Evolutionary conservation across 1,284 basidiomycete genomes (phyloP).

Genomic region (Ganoderma sinense): DNA sequence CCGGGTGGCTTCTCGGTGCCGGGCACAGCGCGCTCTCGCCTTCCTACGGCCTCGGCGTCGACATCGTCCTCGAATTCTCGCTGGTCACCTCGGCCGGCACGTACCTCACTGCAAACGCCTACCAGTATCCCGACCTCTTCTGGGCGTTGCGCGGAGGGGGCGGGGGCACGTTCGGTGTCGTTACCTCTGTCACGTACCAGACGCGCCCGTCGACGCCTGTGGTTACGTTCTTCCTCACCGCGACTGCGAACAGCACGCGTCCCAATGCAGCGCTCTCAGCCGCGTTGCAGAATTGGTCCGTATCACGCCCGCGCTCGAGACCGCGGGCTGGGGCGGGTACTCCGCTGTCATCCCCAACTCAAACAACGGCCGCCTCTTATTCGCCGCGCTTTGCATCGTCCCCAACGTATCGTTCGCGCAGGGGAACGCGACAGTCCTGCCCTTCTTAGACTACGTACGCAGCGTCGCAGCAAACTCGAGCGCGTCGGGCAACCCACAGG

Average conservation of each 20-base stretch:
- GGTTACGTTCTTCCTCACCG: conserved; percentile 31
- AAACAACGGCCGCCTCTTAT: conserved; percentile 27
- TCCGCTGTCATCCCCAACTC: conserved; percentile 13
- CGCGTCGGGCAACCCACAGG: not conserved
- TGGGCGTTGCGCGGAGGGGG: conserved; percentile 62
- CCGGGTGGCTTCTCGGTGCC: conserved; percentile 53
- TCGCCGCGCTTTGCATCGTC: conserved; percentile 2
- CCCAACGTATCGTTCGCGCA: not conserved
- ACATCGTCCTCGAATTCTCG: conserved; percentile 50
- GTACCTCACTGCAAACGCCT: conserved; percentile 44
- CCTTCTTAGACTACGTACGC: not conserved
- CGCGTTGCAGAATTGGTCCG: conserved; percentile 33
- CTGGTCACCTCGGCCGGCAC: conserved; percentile 48
- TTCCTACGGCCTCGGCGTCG: conserved; percentile 53
- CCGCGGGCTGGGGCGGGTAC: conserved; percentile 37
- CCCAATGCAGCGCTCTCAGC: conserved; percentile 21
- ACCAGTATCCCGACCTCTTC: conserved; percentile 52
- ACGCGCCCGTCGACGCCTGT: conserved; percentile 45
- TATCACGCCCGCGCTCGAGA: conserved; percentile 30
- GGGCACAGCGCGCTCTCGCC: conserved; percentile 49
- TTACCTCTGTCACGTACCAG: conserved; percentile 49
- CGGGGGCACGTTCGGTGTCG: conserved; percentile 51
- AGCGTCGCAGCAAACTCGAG: not conserved
- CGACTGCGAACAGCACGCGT: conserved; percentile 27
- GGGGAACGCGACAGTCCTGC: not conserved